Percentiles rank a stretch among this genome's conserved stretches.
These are phyloP conservation scores for Hypoxylon sp. DNA, from an alignment of 2,329 filamentous ascomycete species.

Conservation along the genomic window DNA sequence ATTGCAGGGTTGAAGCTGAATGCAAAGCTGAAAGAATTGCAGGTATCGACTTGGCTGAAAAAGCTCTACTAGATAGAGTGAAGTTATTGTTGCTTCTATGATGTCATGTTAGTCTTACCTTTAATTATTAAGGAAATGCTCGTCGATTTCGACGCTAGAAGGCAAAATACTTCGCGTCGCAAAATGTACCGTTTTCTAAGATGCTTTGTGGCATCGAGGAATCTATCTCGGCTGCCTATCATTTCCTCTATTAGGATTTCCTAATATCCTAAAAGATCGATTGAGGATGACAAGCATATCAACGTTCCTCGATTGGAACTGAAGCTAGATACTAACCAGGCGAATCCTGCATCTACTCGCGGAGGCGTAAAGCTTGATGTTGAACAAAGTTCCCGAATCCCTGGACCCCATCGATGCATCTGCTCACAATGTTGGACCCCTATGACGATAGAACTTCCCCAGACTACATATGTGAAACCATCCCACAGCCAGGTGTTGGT, in stretches of 20 bases:
- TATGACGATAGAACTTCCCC: conserved; percentile 11
- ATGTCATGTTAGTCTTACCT: background rate
- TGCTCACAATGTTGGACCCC: background rate
- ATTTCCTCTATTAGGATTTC: background rate
- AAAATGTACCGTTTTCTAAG: background rate
- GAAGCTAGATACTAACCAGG: background rate
- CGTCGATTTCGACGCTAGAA: background rate
- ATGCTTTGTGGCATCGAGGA: background rate
- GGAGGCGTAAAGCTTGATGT: background rate
- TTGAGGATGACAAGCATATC: background rate
- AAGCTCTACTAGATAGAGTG: no score
- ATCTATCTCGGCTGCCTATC: background rate
- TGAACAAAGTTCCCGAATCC: conserved; percentile 1
- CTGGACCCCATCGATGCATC: background rate
- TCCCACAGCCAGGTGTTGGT: conserved; percentile 3
- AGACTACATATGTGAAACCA: conserved; percentile 9
- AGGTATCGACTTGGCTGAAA: background rate
- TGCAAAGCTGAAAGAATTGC: conserved; percentile 4
- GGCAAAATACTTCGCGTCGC: background rate
- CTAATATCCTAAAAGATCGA: background rate
- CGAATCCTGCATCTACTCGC: background rate
- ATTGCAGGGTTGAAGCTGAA: conserved; percentile 13
- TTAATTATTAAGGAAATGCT: background rate
- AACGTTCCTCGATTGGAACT: background rate
- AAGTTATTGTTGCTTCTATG: background rate